phyloP scores from a whole-genome alignment of 2,329 filamentous ascomycete species.

The Harringtonia lauricola region DNA sequence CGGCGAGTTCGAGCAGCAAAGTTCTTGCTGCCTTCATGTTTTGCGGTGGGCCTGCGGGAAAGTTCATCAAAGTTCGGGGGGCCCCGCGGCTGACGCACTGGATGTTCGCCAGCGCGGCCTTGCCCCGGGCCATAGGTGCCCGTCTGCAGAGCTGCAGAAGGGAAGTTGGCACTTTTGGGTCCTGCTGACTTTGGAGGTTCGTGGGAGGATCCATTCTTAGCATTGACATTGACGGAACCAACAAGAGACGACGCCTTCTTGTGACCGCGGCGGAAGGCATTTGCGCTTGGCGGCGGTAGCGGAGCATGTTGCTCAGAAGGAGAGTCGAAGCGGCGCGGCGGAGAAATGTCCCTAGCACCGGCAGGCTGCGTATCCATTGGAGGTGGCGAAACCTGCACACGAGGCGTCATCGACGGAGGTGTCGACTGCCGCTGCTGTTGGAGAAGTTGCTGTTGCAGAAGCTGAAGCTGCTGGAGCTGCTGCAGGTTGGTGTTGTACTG shows the following conservation, averaged over 20 bases:
- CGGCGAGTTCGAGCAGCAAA: conserved; percentile 88
- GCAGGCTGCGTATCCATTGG: conserved; percentile 45
- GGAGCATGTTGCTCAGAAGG: conserved; percentile 53
- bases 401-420: conserved; percentile 50
- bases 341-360: conserved; percentile 51
- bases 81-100: conserved; percentile 81
- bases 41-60: conserved; percentile 77
- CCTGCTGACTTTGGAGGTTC: conserved; percentile 49
- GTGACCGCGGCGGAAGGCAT: conserved; percentile 86
- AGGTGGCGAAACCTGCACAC: conserved; percentile 74
- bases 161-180: conserved; percentile 71
- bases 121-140: conserved; percentile 90
- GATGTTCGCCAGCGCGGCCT: conserved; percentile 87
- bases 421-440: conserved; percentile 30
- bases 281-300: conserved; percentile 77
- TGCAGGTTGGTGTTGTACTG: conserved; percentile 27
- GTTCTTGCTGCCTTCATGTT: conserved; percentile 94
- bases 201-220: conserved; percentile 34
- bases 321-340: conserved; percentile 56
- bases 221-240: conserved; percentile 24
- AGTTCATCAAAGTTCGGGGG: conserved; percentile 90
- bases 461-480: conserved; percentile 17
- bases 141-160: conserved; percentile 60
- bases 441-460: conserved; percentile 30
- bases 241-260: conserved; percentile 75